These are phyloP conservation scores for Tricholoma hemisulphureum DNA, from an alignment of 768 basidiomycete genomes.

Conservation along the genomic window DNA sequence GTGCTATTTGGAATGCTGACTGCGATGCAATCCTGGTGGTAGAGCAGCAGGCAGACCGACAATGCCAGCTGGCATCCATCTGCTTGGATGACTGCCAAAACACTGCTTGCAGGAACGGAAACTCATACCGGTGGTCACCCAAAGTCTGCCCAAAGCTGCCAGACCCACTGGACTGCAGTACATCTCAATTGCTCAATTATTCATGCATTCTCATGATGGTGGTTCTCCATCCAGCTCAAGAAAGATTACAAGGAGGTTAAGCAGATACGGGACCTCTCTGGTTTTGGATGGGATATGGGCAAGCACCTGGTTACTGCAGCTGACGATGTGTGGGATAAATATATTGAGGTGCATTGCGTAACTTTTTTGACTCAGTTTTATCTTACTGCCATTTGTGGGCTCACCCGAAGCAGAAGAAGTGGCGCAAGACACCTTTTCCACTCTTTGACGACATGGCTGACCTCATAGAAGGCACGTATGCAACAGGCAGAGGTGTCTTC, in stretches of 20 bases:
- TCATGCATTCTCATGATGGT: background rate
- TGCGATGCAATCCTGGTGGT: conserved; percentile 18
- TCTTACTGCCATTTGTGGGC: conserved; percentile 6
- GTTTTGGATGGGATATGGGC: conserved; percentile 29
- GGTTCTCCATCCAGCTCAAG: conserved; percentile 25
- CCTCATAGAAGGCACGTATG: conserved; percentile 9
- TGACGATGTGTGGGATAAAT: conserved; percentile 23
- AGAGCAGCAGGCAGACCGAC: conserved; percentile 5
- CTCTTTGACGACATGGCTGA: conserved; percentile 9
- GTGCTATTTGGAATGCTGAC: conserved; percentile 13
- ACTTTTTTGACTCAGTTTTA: conserved; percentile 1
- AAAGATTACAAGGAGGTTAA: conserved; percentile 21
- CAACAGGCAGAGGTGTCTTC: conserved; percentile 5
- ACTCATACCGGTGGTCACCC: background rate
- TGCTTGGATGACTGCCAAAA: conserved; percentile 4
- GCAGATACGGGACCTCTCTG: conserved; percentile 19
- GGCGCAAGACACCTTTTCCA: conserved; percentile 20
- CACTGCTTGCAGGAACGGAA: conserved; percentile 1
- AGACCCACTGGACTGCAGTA: background rate
- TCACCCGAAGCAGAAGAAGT: conserved; percentile 14
- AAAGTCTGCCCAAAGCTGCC: conserved; percentile 5
- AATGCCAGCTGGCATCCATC: conserved; percentile 7
- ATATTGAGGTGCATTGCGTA: conserved; percentile 13
- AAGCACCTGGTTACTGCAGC: conserved; percentile 25
- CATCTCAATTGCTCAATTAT: background rate